Evolutionary conservation across 208 protist genomes (phyloP).

Genomic region (Trypanosoma caninum): DNA sequence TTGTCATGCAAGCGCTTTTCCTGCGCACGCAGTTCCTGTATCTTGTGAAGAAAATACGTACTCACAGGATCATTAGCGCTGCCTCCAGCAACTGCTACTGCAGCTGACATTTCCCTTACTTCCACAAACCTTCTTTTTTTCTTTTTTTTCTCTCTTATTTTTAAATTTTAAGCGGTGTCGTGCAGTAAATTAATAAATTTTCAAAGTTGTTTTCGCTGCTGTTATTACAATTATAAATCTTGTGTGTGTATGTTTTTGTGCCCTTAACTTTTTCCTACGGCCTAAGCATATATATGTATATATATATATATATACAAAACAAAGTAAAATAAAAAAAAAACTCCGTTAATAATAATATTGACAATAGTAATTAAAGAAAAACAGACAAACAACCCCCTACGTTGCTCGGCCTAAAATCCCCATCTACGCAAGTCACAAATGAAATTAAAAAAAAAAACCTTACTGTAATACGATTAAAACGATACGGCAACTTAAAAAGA

Average conservation of each 20-base stretch:
- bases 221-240: neutral
- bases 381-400: no score
- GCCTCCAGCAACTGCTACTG: constrained; percentile 20
- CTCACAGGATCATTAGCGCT: constrained; percentile 40
- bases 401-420: no score
- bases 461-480: no score
- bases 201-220: neutral
- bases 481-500: no score
- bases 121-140: neutral
- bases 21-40: constrained; percentile 84
- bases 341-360: neutral
- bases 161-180: constrained; percentile 13
- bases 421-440: no score
- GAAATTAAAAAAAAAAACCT: constrained; percentile 9
- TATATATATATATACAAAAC: neutral
- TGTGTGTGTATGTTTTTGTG: no score
- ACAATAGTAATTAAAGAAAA: neutral
- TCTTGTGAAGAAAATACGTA: constrained; percentile 89
- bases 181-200: no score
- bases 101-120: constrained; percentile 12
- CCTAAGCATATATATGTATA: neutral
- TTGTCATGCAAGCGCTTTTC: constrained; percentile 85
- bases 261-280: no score
- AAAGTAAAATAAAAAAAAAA: neutral
- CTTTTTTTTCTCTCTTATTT: constrained; percentile 5